A percentile compares a stretch with the other conserved stretches of the same genome.
phyloP scores from a whole-genome alignment of 129 eudicot species.

The carrot (Daucus carota) region DH1_v3.0 NC_030383.2:5303001-5303500 shows the following conservation, averaged over 20 bases:
- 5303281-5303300: constrained; percentile 34
- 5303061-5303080: background rate
- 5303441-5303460: background rate
- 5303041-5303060: background rate
- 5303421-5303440: background rate
- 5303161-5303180: background rate
- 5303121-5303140: too few relatives aligned
- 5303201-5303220: background rate
- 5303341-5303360: constrained; percentile 36
- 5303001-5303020: background rate
- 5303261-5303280: constrained; percentile 31
- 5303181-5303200: background rate
- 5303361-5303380: constrained; percentile 30
- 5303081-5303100: background rate
- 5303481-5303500: background rate
- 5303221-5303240: background rate
- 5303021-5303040: background rate
- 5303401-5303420: constrained; percentile 33
- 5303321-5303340: constrained; percentile 48
- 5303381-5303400: constrained; percentile 56
- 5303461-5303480: background rate
- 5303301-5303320: constrained; percentile 33
- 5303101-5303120: background rate
- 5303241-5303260: background rate
- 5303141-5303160: background rate